These are phyloP conservation scores for Cryptosporidium sp. DNA, from an alignment of 169 alveolate genomes.

Conservation along the genomic window DNA sequence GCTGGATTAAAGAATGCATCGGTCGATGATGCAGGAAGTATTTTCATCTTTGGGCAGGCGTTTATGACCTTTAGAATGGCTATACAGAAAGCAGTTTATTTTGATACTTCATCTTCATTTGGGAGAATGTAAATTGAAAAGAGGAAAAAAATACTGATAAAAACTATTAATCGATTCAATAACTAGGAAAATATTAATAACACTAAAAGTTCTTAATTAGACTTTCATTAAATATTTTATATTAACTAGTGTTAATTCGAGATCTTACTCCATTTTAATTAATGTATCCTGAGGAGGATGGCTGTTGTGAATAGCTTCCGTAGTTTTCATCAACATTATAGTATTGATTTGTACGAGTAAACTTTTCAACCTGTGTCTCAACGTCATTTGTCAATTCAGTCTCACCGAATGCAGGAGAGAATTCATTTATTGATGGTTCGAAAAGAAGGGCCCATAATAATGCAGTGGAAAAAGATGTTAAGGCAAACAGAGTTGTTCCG, in stretches of 20 bases:
- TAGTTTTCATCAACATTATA: conserved; percentile 74
- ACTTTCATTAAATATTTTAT: background rate
- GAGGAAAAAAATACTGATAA: background rate
- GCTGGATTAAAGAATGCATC: conserved; percentile 58
- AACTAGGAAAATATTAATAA: background rate
- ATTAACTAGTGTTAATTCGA: conserved; percentile 20
- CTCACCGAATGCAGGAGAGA: conserved; percentile 92
- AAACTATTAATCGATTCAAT: background rate
- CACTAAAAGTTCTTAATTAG: background rate
- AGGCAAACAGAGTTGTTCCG: conserved; percentile 80
- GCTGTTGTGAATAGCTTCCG: conserved; percentile 50
- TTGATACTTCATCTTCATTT: conserved; percentile 60
- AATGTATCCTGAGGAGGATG: conserved; percentile 53
- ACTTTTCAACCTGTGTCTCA: conserved; percentile 92
- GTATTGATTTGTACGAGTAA: conserved; percentile 83
- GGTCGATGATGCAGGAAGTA: conserved; percentile 71
- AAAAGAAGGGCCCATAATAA: conserved; percentile 90
- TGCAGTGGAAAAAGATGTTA: conserved; percentile 89
- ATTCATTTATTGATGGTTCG: conserved; percentile 91
- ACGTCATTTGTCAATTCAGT: conserved; percentile 93
- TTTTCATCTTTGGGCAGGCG: conserved; percentile 74
- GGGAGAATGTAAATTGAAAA: conserved; percentile 12
- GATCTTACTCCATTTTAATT: background rate
- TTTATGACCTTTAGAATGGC: conserved; percentile 74
- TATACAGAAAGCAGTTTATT: conserved; percentile 59